These are phyloP conservation scores for Wickerhamiella spandovensis DNA, from an alignment of 805 yeast species.

Conservation along the genomic window DNA sequence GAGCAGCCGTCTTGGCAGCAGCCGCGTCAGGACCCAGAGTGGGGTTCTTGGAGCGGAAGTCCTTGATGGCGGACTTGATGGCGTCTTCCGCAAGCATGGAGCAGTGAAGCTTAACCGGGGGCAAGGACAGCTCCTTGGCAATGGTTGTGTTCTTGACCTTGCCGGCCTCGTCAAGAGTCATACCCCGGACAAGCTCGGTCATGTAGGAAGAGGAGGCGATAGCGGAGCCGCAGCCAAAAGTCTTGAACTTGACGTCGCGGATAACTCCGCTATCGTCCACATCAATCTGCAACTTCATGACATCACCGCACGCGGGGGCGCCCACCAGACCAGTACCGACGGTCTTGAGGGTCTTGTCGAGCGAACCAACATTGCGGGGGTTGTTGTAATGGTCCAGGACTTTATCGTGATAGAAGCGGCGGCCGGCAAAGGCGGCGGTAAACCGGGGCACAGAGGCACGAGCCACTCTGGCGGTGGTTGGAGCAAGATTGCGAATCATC, in stretches of 20 bases:
- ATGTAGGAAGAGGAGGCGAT: slow-evolving; percentile 92
- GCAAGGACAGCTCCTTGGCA: slow-evolving; percentile 86
- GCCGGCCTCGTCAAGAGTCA: slow-evolving; percentile 85
- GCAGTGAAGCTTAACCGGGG: slow-evolving; percentile 95
- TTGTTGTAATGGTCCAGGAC: slow-evolving; percentile 93
- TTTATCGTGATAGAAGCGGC: slow-evolving; percentile 61
- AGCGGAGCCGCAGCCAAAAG: slow-evolving; percentile 98
- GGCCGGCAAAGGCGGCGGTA: background rate
- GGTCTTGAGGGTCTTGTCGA: slow-evolving; percentile 58
- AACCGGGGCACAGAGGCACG: background rate
- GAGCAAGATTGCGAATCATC: background rate
- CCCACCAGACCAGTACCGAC: slow-evolving; percentile 98
- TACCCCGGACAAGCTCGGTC: slow-evolving; percentile 90
- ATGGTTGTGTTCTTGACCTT: slow-evolving; percentile 85
- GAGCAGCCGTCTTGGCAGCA: slow-evolving; percentile 12
- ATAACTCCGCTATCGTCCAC: slow-evolving; percentile 87
- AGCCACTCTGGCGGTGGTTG: background rate
- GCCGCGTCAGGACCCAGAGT: slow-evolving; percentile 52
- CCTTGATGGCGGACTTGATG: slow-evolving; percentile 91
- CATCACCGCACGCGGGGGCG: slow-evolving; percentile 99
- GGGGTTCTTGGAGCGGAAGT: slow-evolving; percentile 72
- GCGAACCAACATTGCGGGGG: slow-evolving; percentile 92
- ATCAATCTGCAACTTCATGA: slow-evolving; percentile 91
- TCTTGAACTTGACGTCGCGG: slow-evolving; percentile 91
- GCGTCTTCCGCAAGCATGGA: slow-evolving; percentile 99